Conservation (phyloP, 352 stramenopile genomes). For the Phytophthora sp. region DNA sequence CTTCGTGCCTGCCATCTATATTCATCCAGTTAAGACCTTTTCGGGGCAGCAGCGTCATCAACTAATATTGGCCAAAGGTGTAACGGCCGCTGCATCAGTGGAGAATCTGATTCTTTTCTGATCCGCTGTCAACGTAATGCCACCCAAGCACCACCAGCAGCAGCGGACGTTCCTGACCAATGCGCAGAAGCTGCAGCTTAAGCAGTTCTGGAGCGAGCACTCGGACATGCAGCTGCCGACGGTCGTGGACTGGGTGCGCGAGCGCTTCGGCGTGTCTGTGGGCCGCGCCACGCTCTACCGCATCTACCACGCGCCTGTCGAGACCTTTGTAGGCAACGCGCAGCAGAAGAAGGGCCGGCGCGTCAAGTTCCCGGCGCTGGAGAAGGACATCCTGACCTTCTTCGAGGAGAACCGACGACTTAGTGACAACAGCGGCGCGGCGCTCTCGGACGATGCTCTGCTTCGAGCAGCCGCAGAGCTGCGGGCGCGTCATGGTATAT, state of each 20-base stretch:
- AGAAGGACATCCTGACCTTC: constrained; percentile 43
- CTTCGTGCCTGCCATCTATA: neutral
- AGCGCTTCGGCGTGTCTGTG: constrained; percentile 39
- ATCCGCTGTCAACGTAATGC: constrained; percentile 12
- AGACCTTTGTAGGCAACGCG: constrained; percentile 37
- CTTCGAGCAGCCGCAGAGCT: constrained; percentile 38
- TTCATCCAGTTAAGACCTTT: too few species aligned
- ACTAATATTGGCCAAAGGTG: constrained; percentile 1
- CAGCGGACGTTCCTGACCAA: constrained; percentile 47
- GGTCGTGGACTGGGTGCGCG: constrained; percentile 43
- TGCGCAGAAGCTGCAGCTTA: constrained; percentile 49
- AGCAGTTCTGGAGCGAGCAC: constrained; percentile 42
- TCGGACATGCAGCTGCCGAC: constrained; percentile 37
- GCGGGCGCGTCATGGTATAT: constrained; percentile 41
- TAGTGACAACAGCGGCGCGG: neutral
- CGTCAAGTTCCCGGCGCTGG: constrained; percentile 54
- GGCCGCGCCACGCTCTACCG: constrained; percentile 57
- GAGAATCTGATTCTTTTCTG: constrained; percentile 23
- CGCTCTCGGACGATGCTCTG: constrained; percentile 37
- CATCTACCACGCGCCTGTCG: constrained; percentile 41
- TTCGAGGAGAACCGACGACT: constrained; percentile 24
- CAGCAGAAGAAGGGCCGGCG: constrained; percentile 44
- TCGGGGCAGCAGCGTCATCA: neutral
- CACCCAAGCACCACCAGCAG: constrained; percentile 14
- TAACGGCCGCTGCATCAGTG: neutral